Evolutionary conservation across 2,329 filamentous ascomycete genomes (phyloP).

Genomic region (Aquanectria penicillioides): DNA sequence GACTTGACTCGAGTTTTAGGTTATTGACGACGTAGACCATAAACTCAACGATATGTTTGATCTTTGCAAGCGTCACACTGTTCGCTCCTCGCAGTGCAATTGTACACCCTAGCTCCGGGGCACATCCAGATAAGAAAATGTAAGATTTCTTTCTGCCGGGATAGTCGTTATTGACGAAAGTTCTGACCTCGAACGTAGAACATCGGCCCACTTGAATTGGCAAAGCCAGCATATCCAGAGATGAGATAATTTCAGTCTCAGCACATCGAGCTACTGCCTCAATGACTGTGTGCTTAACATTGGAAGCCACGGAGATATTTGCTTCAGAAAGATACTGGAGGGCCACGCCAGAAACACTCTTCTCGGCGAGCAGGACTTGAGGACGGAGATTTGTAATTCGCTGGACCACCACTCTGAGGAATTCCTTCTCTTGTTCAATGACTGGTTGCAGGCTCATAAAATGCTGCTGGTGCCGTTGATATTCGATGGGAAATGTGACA

Average conservation of each 20-base stretch:
- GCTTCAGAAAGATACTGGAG: constrained; percentile 88
- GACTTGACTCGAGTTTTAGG: constrained; percentile 90
- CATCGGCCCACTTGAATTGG: constrained; percentile 80
- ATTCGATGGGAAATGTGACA: constrained; percentile 95
- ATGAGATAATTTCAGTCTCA: constrained; percentile 91
- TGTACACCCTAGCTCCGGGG: constrained; percentile 90
- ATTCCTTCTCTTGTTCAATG: constrained; percentile 96
- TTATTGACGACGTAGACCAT: constrained; percentile 99
- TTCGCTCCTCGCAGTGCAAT: constrained; percentile 89
- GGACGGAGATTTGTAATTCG: constrained; percentile 88
- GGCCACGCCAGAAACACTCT: constrained; percentile 90
- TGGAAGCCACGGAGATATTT: constrained; percentile 92
- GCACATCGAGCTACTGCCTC: constrained; percentile 94
- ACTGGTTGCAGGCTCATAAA: constrained; percentile 99
- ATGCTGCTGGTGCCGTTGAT: constrained; percentile 85
- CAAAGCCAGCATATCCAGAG: constrained; percentile 88
- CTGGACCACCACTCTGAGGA: constrained; percentile 88
- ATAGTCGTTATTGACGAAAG: constrained; percentile 83
- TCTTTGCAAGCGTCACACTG: constrained; percentile 73
- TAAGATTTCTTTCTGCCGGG: constrained; percentile 89
- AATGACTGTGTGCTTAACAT: constrained; percentile 95
- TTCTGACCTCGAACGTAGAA: constrained; percentile 92
- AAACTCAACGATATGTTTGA: constrained; percentile 96
- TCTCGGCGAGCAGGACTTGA: constrained; percentile 89
- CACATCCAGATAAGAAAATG: constrained; percentile 92